Evolutionary conservation across 2,329 filamentous ascomycete species (phyloP).

Genomic region (Aspergillus pseudonomiae): DNA sequence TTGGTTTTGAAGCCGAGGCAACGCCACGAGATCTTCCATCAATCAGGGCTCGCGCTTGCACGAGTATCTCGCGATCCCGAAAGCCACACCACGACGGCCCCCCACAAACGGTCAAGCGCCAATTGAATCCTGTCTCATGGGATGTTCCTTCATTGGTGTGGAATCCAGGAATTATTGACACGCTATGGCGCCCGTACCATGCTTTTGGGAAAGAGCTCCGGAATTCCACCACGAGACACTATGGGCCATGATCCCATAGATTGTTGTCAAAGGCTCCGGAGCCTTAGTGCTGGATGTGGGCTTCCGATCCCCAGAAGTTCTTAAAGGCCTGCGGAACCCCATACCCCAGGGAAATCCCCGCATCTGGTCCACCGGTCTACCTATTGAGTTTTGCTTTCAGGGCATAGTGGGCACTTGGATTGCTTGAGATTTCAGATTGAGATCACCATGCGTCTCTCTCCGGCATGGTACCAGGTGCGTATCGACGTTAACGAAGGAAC

Average conservation of each 20-base stretch:
- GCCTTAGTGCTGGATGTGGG: conserved; percentile 15
- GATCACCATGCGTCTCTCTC: conserved; percentile 55
- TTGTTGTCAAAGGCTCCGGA: conserved; percentile 4
- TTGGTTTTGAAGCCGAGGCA: conserved; percentile 20
- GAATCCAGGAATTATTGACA: background rate
- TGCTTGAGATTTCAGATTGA: background rate
- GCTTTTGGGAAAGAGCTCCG: conserved; percentile 3
- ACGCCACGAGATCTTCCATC: conserved; percentile 25
- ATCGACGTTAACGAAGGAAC: background rate
- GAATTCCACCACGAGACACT: background rate
- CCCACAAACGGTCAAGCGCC: conserved; percentile 19
- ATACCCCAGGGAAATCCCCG: conserved; percentile 21
- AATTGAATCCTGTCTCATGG: conserved; percentile 6
- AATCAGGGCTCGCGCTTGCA: conserved; percentile 21
- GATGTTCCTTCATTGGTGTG: conserved; percentile 9
- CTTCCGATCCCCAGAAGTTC: conserved; percentile 27
- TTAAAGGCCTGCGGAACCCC: conserved; percentile 23
- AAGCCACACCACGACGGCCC: conserved; percentile 5
- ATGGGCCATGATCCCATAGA: conserved; percentile 3
- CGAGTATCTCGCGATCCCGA: conserved; percentile 5
- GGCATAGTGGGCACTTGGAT: background rate
- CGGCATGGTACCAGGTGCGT: conserved; percentile 60
- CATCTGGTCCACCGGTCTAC: conserved; percentile 18
- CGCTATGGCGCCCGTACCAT: conserved; percentile 6
- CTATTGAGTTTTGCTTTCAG: conserved; percentile 2